Evolutionary conservation across 306 rosid species (phyloP), one percentile per base, ranked within the genome.

Genomic region (Rosa lucieae): DNA sequence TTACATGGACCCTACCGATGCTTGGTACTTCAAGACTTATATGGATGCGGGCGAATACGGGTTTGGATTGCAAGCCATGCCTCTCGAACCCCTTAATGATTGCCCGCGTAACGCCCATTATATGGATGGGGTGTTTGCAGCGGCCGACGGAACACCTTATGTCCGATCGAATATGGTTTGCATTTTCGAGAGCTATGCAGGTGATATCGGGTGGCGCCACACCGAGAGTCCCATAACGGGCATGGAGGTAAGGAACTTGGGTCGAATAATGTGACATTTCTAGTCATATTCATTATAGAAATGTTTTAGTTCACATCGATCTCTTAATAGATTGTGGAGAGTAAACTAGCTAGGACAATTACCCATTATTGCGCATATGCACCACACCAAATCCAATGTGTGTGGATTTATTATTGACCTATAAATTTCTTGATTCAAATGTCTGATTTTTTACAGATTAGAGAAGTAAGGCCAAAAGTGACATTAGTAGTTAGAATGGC

Each of bases 41-140:
- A 94, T 94, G 97, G 98, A 94, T 77, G 97, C 97, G 0, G 97
- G 97, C 1, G 98, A 92, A 72, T 94, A 94, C 47, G 97, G 97
- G 74, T 87, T 92, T 76, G 97, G 98, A 78, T 77, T 92, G 43
- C 93, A 88, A 32, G 86, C 97, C 8, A 94, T 91, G 97, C 82
- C 94, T 20, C 82, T 94, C 4, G 97, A 91, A 67, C 98, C 97
- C 32, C 91, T 94, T 21, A 94, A 94, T 52, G 98, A 94, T 62
- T 94, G 97, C 63, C 97, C 98, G 3, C 82, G 93, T 10, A 89
- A 94, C 42, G 97, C 98, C 0, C 77, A 91, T 47, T 94, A 82
- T 80, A 91, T 92, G 92, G 98, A 94, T 39, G 97, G 85, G 7
- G 83, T 92, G 9, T 94, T 94, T 68, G 76, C 88, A 1, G 84